These are phyloP conservation scores for Sanghuangporus sanghuang DNA, from an alignment of 1,284 basidiomycete genomes.

Conservation along the genomic window DNA sequence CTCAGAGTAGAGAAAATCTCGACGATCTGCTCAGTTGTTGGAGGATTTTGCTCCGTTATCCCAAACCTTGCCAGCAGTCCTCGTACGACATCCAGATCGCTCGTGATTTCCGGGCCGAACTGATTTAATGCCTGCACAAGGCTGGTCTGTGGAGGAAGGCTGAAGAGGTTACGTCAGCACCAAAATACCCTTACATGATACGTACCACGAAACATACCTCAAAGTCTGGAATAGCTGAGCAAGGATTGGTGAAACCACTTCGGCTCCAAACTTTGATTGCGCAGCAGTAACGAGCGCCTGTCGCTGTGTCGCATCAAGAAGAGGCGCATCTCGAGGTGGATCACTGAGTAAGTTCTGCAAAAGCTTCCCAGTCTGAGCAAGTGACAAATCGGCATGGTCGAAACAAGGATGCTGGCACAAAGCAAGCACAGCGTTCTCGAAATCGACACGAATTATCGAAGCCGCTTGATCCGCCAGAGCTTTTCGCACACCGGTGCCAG, in stretches of 20 bases:
- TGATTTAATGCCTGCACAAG: constrained; percentile 70
- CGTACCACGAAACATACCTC: constrained; percentile 33
- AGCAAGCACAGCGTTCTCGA: constrained; percentile 69
- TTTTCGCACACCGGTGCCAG: constrained; percentile 40
- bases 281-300: constrained; percentile 68
- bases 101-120: constrained; percentile 71
- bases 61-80: constrained; percentile 69
- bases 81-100: constrained; percentile 62
- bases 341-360: constrained; percentile 71
- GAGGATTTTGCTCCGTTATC: constrained; percentile 61
- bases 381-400: constrained; percentile 73
- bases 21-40: constrained; percentile 61
- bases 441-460: constrained; percentile 63
- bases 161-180: constrained; percentile 26
- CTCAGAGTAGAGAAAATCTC: constrained; percentile 65
- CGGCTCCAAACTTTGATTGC: constrained; percentile 68
- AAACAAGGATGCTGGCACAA: constrained; percentile 73
- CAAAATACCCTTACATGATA: background rate
- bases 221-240: constrained; percentile 45
- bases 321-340: constrained; percentile 55
- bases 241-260: constrained; percentile 46
- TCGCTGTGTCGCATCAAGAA: constrained; percentile 64
- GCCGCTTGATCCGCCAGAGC: constrained; percentile 67
- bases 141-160: constrained; percentile 59
- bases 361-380: constrained; percentile 70